Evolutionary conservation across 352 stramenopile species (phyloP).

Genomic region (Phytophthora fragariaefolia): DNA sequence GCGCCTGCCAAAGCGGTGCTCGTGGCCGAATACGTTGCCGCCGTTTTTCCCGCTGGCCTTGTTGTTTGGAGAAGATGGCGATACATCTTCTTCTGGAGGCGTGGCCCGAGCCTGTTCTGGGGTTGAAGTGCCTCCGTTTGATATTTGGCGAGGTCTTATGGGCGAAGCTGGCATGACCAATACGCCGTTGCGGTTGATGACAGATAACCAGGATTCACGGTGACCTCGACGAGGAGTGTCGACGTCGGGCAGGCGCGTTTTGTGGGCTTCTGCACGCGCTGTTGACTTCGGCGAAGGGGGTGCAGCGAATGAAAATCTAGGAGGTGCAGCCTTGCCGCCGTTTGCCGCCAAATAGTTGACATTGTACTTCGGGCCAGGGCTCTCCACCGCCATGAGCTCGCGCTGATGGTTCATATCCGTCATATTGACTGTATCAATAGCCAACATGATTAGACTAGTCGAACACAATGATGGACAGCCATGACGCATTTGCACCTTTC

Average conservation of each 20-base stretch:
- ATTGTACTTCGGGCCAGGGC: constrained; percentile 88
- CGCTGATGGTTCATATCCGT: constrained; percentile 68
- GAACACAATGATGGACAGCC: background rate
- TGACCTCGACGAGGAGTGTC: constrained; percentile 61
- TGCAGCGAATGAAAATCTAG: constrained; percentile 72
- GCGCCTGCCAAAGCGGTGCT: constrained; percentile 75
- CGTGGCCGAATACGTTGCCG: constrained; percentile 74
- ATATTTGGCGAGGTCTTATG: constrained; percentile 23
- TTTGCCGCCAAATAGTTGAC: constrained; percentile 63
- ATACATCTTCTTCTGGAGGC: constrained; percentile 18
- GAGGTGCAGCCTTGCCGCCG: constrained; percentile 55
- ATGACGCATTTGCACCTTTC: constrained; percentile 67
- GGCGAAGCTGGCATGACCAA: constrained; percentile 72
- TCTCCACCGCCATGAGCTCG: constrained; percentile 78
- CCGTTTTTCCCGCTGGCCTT: constrained; percentile 35
- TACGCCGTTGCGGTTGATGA: constrained; percentile 86
- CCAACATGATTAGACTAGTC: background rate
- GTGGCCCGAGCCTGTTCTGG: constrained; percentile 19
- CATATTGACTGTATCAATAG: constrained; percentile 58
- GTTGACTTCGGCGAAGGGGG: constrained; percentile 35
- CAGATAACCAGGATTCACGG: constrained; percentile 82
- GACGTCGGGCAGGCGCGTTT: constrained; percentile 61
- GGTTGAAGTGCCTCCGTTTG: constrained; percentile 13
- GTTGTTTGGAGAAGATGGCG: constrained; percentile 24
- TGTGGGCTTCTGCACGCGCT: constrained; percentile 47